Evolutionary conservation across 306 rosid species (phyloP).

Genomic region (Canavalia gladiata): DNA sequence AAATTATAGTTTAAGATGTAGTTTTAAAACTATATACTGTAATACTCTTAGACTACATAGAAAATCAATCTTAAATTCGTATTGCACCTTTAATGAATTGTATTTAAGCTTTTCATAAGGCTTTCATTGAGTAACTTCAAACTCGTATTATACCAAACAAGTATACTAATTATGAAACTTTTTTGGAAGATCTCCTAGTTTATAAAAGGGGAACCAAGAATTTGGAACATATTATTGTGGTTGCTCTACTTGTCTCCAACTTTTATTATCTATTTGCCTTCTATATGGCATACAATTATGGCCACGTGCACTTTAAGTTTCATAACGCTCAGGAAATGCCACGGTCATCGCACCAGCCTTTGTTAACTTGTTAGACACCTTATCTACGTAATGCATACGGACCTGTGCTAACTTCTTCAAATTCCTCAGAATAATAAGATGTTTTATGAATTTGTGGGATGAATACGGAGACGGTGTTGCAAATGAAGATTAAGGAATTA

Average conservation of each 20-base stretch:
- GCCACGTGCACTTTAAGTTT: constrained; percentile 47
- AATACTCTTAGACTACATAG: too few species aligned
- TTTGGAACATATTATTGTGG: constrained; percentile 39
- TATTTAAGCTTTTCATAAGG: background rate
- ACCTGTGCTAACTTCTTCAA: background rate
- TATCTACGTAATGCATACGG: background rate
- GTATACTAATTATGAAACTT: constrained; percentile 46
- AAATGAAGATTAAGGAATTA: background rate
- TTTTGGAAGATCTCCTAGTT: constrained; percentile 42
- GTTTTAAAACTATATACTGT: too few species aligned
- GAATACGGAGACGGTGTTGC: background rate
- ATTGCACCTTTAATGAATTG: background rate
- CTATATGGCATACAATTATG: constrained; percentile 45
- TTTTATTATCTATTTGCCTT: constrained; percentile 26
- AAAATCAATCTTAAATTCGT: too few species aligned
- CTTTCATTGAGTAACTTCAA: background rate
- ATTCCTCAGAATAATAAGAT: background rate
- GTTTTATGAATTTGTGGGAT: background rate
- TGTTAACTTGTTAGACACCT: background rate
- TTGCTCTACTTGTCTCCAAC: constrained; percentile 46
- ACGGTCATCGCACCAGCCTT: background rate
- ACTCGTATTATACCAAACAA: constrained; percentile 28
- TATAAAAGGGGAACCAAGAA: constrained; percentile 37
- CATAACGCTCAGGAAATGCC: constrained; percentile 22
- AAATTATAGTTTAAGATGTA: background rate